These are phyloP conservation scores for Calonectria pauciramosa DNA, from an alignment of 2,329 filamentous ascomycete species.

Conservation along the genomic window DNA sequence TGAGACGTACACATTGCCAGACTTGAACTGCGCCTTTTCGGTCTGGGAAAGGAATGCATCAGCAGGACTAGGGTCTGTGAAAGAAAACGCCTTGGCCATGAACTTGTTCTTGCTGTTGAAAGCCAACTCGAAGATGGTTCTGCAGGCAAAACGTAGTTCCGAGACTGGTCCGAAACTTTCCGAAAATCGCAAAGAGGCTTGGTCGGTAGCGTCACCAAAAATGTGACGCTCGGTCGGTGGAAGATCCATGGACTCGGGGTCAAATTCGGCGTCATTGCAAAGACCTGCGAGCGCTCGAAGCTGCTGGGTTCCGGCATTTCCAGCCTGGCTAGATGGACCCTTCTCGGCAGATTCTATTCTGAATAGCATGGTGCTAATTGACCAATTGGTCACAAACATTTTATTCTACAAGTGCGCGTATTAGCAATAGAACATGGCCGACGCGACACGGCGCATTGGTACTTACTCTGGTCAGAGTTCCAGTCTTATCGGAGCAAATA, in stretches of 20 bases:
- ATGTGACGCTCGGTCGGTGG: slow-evolving; percentile 74
- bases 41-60: slow-evolving; percentile 30
- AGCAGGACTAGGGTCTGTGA: slow-evolving; percentile 56
- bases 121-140: slow-evolving; percentile 75
- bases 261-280: slow-evolving; percentile 83
- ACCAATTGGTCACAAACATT: slow-evolving; percentile 80
- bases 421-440: slow-evolving; percentile 4
- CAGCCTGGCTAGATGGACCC: slow-evolving; percentile 62
- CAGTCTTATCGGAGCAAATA: slow-evolving; percentile 84
- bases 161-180: slow-evolving; percentile 69
- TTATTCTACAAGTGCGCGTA: slow-evolving; percentile 67
- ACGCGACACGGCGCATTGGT: not conserved
- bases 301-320: slow-evolving; percentile 49
- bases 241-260: slow-evolving; percentile 71
- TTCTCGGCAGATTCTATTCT: slow-evolving; percentile 37
- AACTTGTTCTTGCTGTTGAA: slow-evolving; percentile 91
- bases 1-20: slow-evolving; percentile 12
- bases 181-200: slow-evolving; percentile 80
- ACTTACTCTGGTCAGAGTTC: slow-evolving; percentile 71
- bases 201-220: slow-evolving; percentile 82
- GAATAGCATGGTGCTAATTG: slow-evolving; percentile 60
- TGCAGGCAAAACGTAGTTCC: slow-evolving; percentile 73
- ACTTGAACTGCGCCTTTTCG: slow-evolving; percentile 19
- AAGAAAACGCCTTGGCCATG: slow-evolving; percentile 75
- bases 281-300: slow-evolving; percentile 73